Evolutionary conservation across 83 land plant species (phyloP), one percentile per base, ranked within the genome.

Genomic region (Larix sibirica): DNA sequence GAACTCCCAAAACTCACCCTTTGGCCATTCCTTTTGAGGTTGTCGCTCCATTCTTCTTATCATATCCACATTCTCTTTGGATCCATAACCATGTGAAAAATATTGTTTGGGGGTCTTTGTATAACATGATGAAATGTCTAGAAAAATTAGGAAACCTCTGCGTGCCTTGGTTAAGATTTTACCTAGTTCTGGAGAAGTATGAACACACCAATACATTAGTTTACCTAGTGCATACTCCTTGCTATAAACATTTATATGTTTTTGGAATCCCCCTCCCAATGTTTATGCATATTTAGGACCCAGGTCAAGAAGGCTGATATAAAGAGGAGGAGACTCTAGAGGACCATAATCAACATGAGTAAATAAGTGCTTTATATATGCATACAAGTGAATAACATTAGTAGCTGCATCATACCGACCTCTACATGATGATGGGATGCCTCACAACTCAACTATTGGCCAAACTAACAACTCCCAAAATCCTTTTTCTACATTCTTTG

Each of bases 351-450:
- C 99, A 85, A 84, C 84, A 62, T 85, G 75, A 69, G 87, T 93
- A 81, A 98, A 96, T 79, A 96, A 96, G 83, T 81, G 83, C 80
- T 92, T 93, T 80, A 98, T 98, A 71, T 96, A 88, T 18, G 99
- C 99, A 88, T 98, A 94, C 74, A 98, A 82, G 77, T 98, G 99
- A 70, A 98, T 92, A 82, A 98, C 88, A 86, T 98, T 98, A 38
- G 99, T 98, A 67, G 99, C 99, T 75, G 97, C 99, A 89, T 96
- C 99, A 89, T 98, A 92, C 23, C 99, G 92, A 81, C 93, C 84
- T 80, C 82, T 87, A 81, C 84, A 85, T 56, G 96, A 84, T 75
- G 96, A 89, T 82, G 93, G 93, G 81, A 96, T 89, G 50, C 84
- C 90, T 50, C 94, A 89, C n/a, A 98, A 86, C 87, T 93, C 93